A percentile compares a stretch with the other conserved stretches of the same genome.
phyloP scores from a whole-genome alignment of 257 asterid genomes.

The Fraxinus quadrangulata region DNA sequence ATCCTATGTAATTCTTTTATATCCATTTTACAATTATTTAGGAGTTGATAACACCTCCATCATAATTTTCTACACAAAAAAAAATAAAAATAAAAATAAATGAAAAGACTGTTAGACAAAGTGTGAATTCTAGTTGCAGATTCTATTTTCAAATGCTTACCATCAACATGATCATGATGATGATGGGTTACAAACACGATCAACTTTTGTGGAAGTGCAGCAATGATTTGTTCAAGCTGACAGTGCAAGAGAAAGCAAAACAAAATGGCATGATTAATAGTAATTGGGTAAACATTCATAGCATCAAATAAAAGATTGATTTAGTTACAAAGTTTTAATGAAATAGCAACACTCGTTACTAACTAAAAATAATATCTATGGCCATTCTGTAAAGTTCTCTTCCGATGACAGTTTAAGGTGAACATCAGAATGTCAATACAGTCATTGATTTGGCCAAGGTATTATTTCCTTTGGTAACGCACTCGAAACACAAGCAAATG shows the following conservation, averaged over 20 bases:
- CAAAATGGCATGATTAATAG: conserved; percentile 12
- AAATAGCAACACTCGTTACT: neutral
- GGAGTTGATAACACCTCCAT: neutral
- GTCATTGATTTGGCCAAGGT: neutral
- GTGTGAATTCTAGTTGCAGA: conserved; percentile 8
- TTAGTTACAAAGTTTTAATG: conserved; percentile 1
- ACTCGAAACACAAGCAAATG: neutral
- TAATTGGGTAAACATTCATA: neutral
- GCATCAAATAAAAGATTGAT: conserved; percentile 8
- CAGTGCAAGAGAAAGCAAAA: conserved; percentile 26
- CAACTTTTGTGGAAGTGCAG: conserved; percentile 76
- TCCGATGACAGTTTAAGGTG: neutral
- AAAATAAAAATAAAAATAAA: neutral
- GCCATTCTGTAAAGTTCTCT: conserved; percentile 2
- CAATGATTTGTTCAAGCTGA: conserved; percentile 81
- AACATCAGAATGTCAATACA: neutral
- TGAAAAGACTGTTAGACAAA: conserved; percentile 8
- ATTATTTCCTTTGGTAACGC: neutral
- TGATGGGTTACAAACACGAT: conserved; percentile 90
- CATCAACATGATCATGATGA: conserved; percentile 90
- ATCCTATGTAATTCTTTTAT: neutral
- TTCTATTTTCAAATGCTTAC: conserved; percentile 42
- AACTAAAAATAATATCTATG: neutral
- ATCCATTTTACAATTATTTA: neutral
- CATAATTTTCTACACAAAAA: conserved; percentile 6